Base-by-base conservation (phyloP, 768 basidiomycete genomes). In the Rhizopogon rudus region DNA sequence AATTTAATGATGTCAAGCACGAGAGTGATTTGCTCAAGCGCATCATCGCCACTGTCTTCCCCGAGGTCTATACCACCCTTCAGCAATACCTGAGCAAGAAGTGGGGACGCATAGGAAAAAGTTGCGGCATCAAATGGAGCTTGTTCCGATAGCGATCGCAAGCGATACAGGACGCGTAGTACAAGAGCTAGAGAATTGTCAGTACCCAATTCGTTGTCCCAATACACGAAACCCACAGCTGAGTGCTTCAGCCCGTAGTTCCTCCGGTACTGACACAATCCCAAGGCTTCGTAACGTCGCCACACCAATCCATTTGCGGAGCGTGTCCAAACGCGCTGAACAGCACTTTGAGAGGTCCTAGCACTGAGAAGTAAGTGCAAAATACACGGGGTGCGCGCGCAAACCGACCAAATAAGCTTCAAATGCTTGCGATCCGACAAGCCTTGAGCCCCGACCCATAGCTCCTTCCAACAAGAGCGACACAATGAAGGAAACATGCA, bases 41-140 rank as follows among this genome's bases (percentile, higher is more conserved):
- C 81, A 54, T 88, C 87, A 41, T 93, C 93, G 41, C 83, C 84
- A 44, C 89, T 83, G 14, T 75, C 75, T 3, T 46, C 64, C 4
- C 63, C 31, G 0, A 79, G 73, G 0, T 75, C 73, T 9, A 94
- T 73, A 0, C 92, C 93, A 5, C 92, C 93, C 28, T 77, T 76
- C 1, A 72, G 64, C 7, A 93, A 73, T 17, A 97, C 82, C 44
- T 81, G 79, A 9, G 75, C 81, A 4, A 98, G 71, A 12, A 98
- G 76, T 7, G 92, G 88, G 46, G 85, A 87, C 0, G 82, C 71
- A 60, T 94, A 91, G 0, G 90, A 83, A 70, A 91, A 96, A 0
- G 93, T 94, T 2, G 91, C 83, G 0, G 87, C 79, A 65, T 96
- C 92, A 50, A 98, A 87, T 0, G 93, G 83, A 0, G 81, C 72